These are phyloP conservation scores for Bruguiera hainesii DNA, from an alignment of 441 rosid species.

Conservation along the genomic window DNA sequence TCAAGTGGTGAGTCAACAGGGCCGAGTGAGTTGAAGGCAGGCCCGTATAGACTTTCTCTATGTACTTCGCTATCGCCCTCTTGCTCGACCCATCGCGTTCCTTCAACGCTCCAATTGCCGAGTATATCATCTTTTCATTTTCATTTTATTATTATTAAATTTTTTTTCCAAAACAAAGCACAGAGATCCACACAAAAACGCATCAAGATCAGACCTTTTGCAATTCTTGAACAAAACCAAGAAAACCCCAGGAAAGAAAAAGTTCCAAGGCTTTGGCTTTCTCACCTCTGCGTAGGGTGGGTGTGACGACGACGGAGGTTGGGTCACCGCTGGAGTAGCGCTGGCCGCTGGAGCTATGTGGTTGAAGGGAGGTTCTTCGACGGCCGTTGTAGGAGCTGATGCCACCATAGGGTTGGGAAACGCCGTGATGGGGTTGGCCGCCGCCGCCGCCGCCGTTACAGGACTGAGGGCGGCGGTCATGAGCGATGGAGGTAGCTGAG, in stretches of 20 bases:
- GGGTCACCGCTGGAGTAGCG: constrained; percentile 18
- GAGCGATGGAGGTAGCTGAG: constrained; percentile 32
- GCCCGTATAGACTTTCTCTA: constrained; percentile 47
- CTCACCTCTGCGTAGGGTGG: constrained; percentile 74
- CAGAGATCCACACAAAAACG: background rate
- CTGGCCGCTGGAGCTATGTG: constrained; percentile 19
- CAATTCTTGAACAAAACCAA: background rate
- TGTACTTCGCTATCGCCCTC: constrained; percentile 70
- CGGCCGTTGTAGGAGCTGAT: background rate
- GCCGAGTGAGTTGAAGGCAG: constrained; percentile 57
- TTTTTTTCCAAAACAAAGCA: background rate
- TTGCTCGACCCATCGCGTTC: constrained; percentile 87
- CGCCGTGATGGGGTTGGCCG: background rate
- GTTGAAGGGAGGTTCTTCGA: constrained; percentile 7
- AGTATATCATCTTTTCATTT: constrained; percentile 51
- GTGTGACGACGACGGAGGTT: constrained; percentile 17
- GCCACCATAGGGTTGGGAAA: constrained; percentile 10
- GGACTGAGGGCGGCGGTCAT: background rate
- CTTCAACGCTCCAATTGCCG: constrained; percentile 66
- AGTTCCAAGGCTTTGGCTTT: background rate
- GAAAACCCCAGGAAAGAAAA: background rate
- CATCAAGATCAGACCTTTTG: background rate
- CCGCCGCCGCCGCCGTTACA: background rate
- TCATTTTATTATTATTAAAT: no score
- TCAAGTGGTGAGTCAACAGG: constrained; percentile 63